Conservation (phyloP, 345 rosid genomes). For the Citrus hindsii region DNA sequence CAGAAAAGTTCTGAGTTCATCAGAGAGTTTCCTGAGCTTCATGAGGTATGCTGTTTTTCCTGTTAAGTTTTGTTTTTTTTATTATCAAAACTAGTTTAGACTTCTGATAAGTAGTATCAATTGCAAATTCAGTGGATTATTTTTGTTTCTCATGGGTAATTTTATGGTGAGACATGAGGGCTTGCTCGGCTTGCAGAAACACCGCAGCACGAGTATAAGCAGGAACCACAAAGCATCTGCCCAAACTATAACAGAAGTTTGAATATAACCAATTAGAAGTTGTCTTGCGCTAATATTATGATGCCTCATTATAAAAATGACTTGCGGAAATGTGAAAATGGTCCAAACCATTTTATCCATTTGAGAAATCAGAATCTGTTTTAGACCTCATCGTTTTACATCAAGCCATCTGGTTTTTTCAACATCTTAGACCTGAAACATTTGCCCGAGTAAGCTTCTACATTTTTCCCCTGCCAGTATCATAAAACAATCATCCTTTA, state of each 20-base stretch:
- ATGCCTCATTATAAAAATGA: neutral
- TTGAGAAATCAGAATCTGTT: neutral
- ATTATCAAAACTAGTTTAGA: neutral
- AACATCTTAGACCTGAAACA: neutral
- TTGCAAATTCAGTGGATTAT: neutral
- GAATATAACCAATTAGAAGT: neutral
- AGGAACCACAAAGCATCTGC: neutral
- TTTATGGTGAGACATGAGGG: neutral
- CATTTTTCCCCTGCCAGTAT: neutral
- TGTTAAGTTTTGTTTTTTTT: neutral
- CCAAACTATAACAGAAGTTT: neutral
- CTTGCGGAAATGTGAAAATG: neutral
- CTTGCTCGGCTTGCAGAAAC: neutral
- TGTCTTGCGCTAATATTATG: neutral
- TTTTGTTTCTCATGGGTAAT: neutral
- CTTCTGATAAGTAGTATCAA: neutral
- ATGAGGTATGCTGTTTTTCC: slow-evolving; percentile 43
- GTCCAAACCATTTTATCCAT: neutral
- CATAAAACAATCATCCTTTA: neutral
- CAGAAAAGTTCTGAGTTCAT: slow-evolving; percentile 15
- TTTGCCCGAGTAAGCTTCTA: neutral
- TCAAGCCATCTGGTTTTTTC: neutral
- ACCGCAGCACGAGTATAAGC: neutral
- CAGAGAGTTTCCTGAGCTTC: slow-evolving; percentile 25
- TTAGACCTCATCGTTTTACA: neutral